Base-by-base conservation (phyloP, 2,329 filamentous ascomycete genomes). In the Trichophyton schoenleinii region DNA sequence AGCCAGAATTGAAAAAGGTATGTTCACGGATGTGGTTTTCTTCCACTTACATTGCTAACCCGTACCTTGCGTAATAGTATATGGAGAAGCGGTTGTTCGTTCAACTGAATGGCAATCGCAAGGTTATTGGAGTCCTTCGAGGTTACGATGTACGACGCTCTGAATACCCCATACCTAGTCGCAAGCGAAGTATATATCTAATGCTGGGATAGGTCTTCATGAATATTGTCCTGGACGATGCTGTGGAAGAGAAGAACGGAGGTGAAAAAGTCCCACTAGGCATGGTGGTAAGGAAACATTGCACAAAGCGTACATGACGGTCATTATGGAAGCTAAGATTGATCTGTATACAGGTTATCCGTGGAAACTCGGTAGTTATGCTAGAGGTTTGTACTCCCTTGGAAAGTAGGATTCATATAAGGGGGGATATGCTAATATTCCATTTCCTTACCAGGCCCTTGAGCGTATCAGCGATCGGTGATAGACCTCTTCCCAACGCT, bases 61-160 rank as follows among this genome's bases (percentile, higher is more conserved):
- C 34, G 8, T 36, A 58, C 68, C 68, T 61, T 71, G 62, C 20
- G 31, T 57, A 58, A 15, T 70, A 99, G 94, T 99, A 99, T 78
- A 91, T 99, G 78, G 94, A 99, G 82, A 99, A 99, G 85, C 85
- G 92, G 78, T 84, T 99, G 72, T 96, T 96, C 76, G 91, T 97
- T 67, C 92, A 99, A 77, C 81, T 99, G 60, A 99, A 99, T 77
- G 94, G 94, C 72, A 96, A 91, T 76, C 88, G 94, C 74, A 97
- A 96, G 78, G 92, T 99, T 64, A 90, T 96, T 74, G 94, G 95
- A 61, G 83, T 96, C 59, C 83, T 99, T 62, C 87, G 94, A 66
- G 94, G 94, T 63, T 99, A 97, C 76, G 94, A 99, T 85, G 94
- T 96, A 78, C 67, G 87, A 70, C 38, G 20, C 57, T 20, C 36